Conservation (phyloP, 495 filamentous ascomycete genomes). For the Friedmanniomyces simplex region DNA sequence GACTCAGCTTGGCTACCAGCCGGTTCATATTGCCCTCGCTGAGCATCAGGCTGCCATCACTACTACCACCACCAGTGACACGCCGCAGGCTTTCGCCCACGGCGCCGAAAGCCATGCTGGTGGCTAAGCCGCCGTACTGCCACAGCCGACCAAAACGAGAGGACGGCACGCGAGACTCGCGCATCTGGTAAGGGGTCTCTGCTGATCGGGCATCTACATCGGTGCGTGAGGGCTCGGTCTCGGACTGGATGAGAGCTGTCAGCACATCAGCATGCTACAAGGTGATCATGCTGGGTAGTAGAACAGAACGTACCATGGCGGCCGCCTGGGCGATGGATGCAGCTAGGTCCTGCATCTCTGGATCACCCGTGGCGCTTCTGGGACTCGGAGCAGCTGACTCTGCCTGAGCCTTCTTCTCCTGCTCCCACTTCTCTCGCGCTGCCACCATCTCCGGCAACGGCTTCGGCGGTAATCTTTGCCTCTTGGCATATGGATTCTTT, state of each 20-base stretch:
- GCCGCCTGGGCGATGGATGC: slow-evolving; percentile 7
- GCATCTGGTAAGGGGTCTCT: slow-evolving; percentile 51
- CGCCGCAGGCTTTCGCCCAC: slow-evolving; percentile 73
- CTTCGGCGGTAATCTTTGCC: slow-evolving; percentile 17
- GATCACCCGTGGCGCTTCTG: neutral
- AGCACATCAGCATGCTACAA: slow-evolving; percentile 12
- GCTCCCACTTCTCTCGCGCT: slow-evolving; percentile 12
- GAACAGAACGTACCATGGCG: slow-evolving; percentile 9
- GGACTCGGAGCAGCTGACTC: neutral
- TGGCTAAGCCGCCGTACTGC: slow-evolving; percentile 88
- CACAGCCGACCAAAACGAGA: slow-evolving; percentile 77
- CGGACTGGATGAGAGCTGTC: neutral
- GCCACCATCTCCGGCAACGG: slow-evolving; percentile 20
- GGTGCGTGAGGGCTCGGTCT: neutral
- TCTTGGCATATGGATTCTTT: slow-evolving; percentile 23
- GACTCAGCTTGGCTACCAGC: slow-evolving; percentile 77
- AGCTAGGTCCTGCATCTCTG: slow-evolving; percentile 8
- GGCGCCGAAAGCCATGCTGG: slow-evolving; percentile 93
- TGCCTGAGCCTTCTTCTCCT: slow-evolving; percentile 1
- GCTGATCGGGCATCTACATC: slow-evolving; percentile 1
- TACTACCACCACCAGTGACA: slow-evolving; percentile 44
- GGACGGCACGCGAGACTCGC: slow-evolving; percentile 83
- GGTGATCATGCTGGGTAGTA: slow-evolving; percentile 22
- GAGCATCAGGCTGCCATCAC: slow-evolving; percentile 70
- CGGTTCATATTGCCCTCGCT: slow-evolving; percentile 83